Evolutionary conservation across 2,329 filamentous ascomycete species (phyloP).

Genomic region (Beauveria varroae): DNA sequence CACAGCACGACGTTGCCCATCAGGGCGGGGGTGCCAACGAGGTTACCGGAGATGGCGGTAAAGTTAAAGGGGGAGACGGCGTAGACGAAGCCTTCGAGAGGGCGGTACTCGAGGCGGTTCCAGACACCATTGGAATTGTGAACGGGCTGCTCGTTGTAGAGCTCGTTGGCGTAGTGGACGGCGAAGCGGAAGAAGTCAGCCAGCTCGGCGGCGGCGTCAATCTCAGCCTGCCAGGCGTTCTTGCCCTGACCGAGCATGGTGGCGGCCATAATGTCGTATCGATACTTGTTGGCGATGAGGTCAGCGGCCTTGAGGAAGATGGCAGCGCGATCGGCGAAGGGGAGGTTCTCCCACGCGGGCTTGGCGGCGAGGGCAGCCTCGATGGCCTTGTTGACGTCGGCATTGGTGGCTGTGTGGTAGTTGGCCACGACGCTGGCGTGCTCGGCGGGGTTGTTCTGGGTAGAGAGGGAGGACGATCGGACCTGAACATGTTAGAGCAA

Average conservation of each 20-base stretch:
- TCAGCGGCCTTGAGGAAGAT: conserved; percentile 96
- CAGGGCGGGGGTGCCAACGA: conserved; percentile 73
- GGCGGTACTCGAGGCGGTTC: conserved; percentile 86
- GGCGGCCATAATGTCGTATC: conserved; percentile 92
- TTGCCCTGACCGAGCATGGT: conserved; percentile 97
- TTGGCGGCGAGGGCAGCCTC: conserved; percentile 80
- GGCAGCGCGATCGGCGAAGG: conserved; percentile 84
- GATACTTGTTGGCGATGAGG: conserved; percentile 82
- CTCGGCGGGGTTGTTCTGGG: conserved; percentile 76
- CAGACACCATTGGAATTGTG: conserved; percentile 80
- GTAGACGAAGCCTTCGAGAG: conserved; percentile 92
- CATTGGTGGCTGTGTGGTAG: conserved; percentile 73
- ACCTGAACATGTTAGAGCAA: conserved; percentile 37
- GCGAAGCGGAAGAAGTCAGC: conserved; percentile 92
- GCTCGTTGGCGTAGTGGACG: conserved; percentile 85
- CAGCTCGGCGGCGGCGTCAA: conserved; percentile 87
- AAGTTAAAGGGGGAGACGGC: conserved; percentile 96
- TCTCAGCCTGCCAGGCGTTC: conserved; percentile 99
- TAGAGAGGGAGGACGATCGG: conserved; percentile 56
- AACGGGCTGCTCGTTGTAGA: conserved; percentile 79
- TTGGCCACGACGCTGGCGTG: conserved; percentile 70
- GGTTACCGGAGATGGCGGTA: conserved; percentile 85
- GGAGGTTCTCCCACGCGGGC: conserved; percentile 73
- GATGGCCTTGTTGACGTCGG: conserved; percentile 74
- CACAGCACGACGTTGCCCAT: conserved; percentile 93